Evolutionary conservation across 2,329 filamentous ascomycete genomes (phyloP), one percentile per base, ranked within the genome.

Genomic region (Xylariales sp.): DNA sequence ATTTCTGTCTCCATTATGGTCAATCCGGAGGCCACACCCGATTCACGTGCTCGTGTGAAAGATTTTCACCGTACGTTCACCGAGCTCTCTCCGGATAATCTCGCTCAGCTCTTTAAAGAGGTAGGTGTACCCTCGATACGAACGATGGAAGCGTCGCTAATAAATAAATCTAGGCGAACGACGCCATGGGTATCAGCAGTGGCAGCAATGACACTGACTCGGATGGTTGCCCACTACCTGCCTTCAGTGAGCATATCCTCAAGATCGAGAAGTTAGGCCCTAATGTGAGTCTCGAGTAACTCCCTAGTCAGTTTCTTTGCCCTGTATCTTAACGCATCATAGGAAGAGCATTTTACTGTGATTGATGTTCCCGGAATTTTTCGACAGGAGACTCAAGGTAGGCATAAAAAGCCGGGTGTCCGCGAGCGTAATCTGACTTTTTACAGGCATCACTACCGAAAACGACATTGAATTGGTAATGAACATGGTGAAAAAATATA

Each of bases 341-440:
- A 79, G 76, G 77, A 82, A 79, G 71, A 82, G 2, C 81, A 86
- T 16, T 78, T 87, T 6, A 87, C 85, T 0, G 78, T 87, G 6
- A 87, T 87, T 5, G 85, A 87, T 18, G 83, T 87, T 0, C 85
- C 85, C 0, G 86, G 85, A 0, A 83, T 87, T n/a, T 86, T 87
- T 64, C 79, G 81, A 6, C 74, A 75, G 0, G 69, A 80, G 3
- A 81, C 79, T 0, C 69, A 75, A 57, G 79, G 79, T 74, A 18
- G 68, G 79, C 34, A n/a, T 18, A 8, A 12, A 8, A 18, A 32
- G 30, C 7, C 54, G 3, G 9, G 28, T 4, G 41, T 18, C 14
- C 4, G 3, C 32, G 7, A 3, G 23, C 10, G 57, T 16, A n/a
- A 12, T 49, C 58, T 56, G 32, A 61, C 45, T 3, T 8, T 18